Base-by-base conservation (phyloP, 352 stramenopile genomes). In the Globisporangium viniferum region DNA sequence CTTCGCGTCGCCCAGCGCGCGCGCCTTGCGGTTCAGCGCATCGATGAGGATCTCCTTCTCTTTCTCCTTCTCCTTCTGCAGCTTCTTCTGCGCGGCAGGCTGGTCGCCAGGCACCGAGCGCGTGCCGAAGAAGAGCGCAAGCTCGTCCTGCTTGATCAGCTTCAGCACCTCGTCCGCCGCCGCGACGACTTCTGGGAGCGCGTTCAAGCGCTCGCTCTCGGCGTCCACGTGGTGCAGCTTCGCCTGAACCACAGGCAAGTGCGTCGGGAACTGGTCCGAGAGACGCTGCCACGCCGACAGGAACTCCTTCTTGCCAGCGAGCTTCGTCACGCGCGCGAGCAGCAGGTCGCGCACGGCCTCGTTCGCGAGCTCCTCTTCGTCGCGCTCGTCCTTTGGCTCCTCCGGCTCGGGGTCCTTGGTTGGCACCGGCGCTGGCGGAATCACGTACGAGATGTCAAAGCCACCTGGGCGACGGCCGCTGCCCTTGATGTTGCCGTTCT, bases 311-410 rank as follows among this genome's bases (percentile, higher is more conserved):
- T 91, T 95, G 54, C 88, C 86, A 8, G 74, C 65, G 33, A 95
- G 70, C 70, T 93, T 94, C 6, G 72, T 86, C 36, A 90, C 74
- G 3, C 86, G 81, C 36, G 76, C 79, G 1, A 93, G 73, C 57
- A 94, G 69, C 62, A 95, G 36, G 36, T 93, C 81, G 24, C 88
- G 88, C 33, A 95, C 80, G 15, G 88, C 88, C 59, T 94, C 88
- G 35, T 89, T 76, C 2, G 83, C 81, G 41, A 88, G 71, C 56
- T 84, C 77, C 27, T 86, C 75, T 68, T 95, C 88, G 20, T 83
- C 73, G 35, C 81, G 82, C 61, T 90, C 82, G 59, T 94, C 86
- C 71, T 85, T 88, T 2, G 80, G 80, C 62, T 84, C 80, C 46
- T 90, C 82, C 5, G 80, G 78, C 46, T 92, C 81, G 1, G 82